Percentiles rank a stretch among this genome's conserved stretches.
Evolutionary conservation across 257 asterid species (phyloP).

Genomic region (Misopates orontium): DNA sequence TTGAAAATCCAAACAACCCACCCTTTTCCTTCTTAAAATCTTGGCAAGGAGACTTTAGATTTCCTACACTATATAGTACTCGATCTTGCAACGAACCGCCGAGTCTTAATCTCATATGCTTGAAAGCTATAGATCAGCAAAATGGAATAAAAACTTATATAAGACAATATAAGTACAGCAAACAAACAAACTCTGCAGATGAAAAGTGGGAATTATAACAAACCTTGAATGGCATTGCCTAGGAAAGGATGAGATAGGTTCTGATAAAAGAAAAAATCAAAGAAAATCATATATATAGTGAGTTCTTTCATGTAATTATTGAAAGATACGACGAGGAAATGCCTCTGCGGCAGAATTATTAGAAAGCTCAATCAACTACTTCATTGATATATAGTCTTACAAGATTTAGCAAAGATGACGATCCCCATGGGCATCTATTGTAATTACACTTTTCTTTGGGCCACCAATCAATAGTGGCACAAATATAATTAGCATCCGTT

Average conservation of each 20-base stretch:
- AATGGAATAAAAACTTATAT: constrained; percentile 18
- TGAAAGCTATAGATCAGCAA: constrained; percentile 60
- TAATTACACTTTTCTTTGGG: constrained; percentile 88
- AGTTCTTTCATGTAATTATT: background rate
- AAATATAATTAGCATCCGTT: constrained; percentile 74
- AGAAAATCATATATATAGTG: background rate
- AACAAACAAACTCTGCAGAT: background rate
- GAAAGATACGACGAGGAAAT: background rate
- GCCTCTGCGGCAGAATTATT: background rate
- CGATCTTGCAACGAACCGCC: constrained; percentile 99
- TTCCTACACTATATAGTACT: constrained; percentile 71
- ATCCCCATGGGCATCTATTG: constrained; percentile 86
- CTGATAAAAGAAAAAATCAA: constrained; percentile 40
- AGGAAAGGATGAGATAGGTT: constrained; percentile 77
- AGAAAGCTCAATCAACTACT: constrained; percentile 1
- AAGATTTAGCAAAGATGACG: constrained; percentile 63
- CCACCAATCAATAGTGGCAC: constrained; percentile 99
- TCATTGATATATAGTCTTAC: constrained; percentile 39
- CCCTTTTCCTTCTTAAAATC: constrained; percentile 54
- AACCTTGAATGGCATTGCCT: constrained; percentile 76
- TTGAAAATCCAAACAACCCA: constrained; percentile 90
- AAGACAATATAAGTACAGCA: background rate
- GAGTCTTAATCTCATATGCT: constrained; percentile 71
- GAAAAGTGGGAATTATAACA: constrained; percentile 28
- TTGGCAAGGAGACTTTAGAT: constrained; percentile 51